Conservation (phyloP, 495 filamentous ascomycete genomes). For the Ramalina peruviana region DNA sequence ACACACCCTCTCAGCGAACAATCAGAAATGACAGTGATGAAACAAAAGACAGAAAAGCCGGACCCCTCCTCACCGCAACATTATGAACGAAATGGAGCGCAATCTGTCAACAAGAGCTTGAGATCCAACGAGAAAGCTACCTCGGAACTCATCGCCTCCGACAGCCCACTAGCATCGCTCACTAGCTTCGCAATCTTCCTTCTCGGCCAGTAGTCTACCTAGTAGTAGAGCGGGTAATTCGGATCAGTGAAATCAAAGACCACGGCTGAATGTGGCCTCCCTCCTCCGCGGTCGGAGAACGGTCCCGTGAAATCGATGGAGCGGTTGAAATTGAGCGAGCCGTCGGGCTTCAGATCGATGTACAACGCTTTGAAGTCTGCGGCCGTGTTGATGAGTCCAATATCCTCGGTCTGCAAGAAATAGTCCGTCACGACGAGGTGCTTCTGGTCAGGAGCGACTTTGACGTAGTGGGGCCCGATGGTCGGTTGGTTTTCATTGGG, state of each 20-base stretch:
- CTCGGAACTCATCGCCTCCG: too few species aligned
- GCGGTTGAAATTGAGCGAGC: constrained; percentile 41
- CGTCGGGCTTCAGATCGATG: constrained; percentile 42
- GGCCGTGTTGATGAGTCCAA: constrained; percentile 47
- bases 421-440: constrained; percentile 50
- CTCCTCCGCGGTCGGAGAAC: constrained; percentile 41
- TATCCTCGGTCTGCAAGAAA: constrained; percentile 50
- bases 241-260: constrained; percentile 46
- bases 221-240: constrained; percentile 29
- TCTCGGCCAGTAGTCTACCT: too few species aligned
- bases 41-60: too few species aligned
- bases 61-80: too few species aligned
- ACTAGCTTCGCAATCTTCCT: too few species aligned
- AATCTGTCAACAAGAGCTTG: too few species aligned
- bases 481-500: constrained; percentile 43
- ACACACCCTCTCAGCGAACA: too few species aligned
- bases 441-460: constrained; percentile 50
- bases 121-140: too few species aligned
- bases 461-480: constrained; percentile 49
- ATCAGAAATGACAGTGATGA: too few species aligned
- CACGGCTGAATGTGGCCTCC: constrained; percentile 44
- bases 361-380: constrained; percentile 50
- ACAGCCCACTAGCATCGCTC: too few species aligned
- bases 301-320: constrained; percentile 40
- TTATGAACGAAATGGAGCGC: too few species aligned